Conservation (phyloP, 2,329 filamentous ascomycete species). For the Hypoxylon sp. region DNA sequence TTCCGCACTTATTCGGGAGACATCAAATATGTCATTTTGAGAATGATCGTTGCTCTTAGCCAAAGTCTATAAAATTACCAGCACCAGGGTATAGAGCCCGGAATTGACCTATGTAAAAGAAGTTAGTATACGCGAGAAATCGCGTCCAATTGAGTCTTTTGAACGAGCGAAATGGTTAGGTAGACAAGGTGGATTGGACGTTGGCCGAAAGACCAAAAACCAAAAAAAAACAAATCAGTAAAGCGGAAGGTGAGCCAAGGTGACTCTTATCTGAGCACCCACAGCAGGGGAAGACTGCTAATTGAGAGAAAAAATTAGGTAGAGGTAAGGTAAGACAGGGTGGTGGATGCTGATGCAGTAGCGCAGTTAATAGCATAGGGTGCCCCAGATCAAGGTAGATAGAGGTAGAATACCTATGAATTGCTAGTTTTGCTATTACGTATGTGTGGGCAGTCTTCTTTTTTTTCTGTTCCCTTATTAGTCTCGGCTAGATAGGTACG, state of each 20-base stretch:
- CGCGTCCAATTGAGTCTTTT: constrained; percentile 21
- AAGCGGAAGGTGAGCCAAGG: constrained; percentile 21
- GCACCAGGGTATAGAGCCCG: constrained; percentile 12
- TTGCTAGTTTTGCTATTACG: constrained; percentile 34
- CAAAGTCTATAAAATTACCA: constrained; percentile 21
- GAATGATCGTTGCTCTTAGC: constrained; percentile 19
- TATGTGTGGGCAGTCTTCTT: constrained; percentile 20
- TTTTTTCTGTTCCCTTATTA: constrained; percentile 7
- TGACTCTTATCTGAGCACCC: constrained; percentile 28
- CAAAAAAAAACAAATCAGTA: constrained; percentile 9
- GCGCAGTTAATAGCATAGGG: constrained; percentile 26
- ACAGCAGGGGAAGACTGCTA: constrained; percentile 5
- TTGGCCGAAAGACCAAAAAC: constrained; percentile 6
- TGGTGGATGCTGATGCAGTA: constrained; percentile 37
- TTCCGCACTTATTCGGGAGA: constrained; percentile 44
- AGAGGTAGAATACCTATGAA: constrained; percentile 9
- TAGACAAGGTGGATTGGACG: constrained; percentile 12
- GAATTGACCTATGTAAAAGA: constrained; percentile 31
- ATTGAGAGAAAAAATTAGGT: constrained; percentile 19
- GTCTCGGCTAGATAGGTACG: constrained; percentile 16
- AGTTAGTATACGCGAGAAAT: constrained; percentile 30
- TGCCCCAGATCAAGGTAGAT: constrained; percentile 21
- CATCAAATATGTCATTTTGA: constrained; percentile 44
- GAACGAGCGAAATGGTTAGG: constrained; percentile 22
- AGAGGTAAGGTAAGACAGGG: constrained; percentile 33